These are phyloP conservation scores for Xanthoceras sorbifolium DNA, from an alignment of 345 rosid species.

Conservation along the genomic window DNA sequence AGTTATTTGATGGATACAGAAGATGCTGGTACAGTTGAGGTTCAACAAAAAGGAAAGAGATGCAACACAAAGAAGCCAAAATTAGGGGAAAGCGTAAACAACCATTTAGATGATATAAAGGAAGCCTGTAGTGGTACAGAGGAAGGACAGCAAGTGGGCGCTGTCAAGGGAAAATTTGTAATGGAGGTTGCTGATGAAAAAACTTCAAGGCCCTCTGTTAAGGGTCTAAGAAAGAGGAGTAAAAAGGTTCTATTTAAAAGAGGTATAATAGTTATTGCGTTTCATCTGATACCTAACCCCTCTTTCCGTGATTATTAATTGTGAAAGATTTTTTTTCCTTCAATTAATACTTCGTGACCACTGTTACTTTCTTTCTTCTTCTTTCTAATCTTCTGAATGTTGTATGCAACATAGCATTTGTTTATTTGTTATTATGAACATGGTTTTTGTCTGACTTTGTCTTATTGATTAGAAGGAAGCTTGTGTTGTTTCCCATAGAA, in stretches of 20 bases:
- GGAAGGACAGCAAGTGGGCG: slow-evolving; percentile 58
- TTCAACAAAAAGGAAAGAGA: slow-evolving; percentile 49
- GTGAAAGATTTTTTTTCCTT: background rate
- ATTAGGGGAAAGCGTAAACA: slow-evolving; percentile 39
- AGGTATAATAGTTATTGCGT: slow-evolving; percentile 37
- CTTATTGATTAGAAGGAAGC: slow-evolving; percentile 7
- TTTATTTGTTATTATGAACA: slow-evolving; percentile 4
- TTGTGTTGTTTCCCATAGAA: background rate
- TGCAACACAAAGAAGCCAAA: slow-evolving; percentile 44
- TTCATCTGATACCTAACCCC: background rate
- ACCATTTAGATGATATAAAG: slow-evolving; percentile 53
- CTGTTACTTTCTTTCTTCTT: slow-evolving; percentile 2
- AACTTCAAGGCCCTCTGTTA: slow-evolving; percentile 36
- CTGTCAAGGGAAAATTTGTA: slow-evolving; percentile 48
- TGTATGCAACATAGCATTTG: background rate
- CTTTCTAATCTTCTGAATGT: slow-evolving; percentile 1
- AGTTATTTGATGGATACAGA: slow-evolving; percentile 40
- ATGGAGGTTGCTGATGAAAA: slow-evolving; percentile 40
- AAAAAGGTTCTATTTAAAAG: slow-evolving; percentile 60
- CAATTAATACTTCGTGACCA: background rate
- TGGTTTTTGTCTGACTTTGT: slow-evolving; percentile 2
- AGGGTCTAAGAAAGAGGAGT: slow-evolving; percentile 54
- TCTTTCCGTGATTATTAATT: background rate
- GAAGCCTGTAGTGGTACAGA: slow-evolving; percentile 93
- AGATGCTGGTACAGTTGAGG: slow-evolving; percentile 39